Percentiles rank a stretch among this genome's conserved stretches.
These are phyloP conservation scores for Athelia sp. DNA, from an alignment of 1,284 basidiomycete species.

Conservation along the genomic window DNA sequence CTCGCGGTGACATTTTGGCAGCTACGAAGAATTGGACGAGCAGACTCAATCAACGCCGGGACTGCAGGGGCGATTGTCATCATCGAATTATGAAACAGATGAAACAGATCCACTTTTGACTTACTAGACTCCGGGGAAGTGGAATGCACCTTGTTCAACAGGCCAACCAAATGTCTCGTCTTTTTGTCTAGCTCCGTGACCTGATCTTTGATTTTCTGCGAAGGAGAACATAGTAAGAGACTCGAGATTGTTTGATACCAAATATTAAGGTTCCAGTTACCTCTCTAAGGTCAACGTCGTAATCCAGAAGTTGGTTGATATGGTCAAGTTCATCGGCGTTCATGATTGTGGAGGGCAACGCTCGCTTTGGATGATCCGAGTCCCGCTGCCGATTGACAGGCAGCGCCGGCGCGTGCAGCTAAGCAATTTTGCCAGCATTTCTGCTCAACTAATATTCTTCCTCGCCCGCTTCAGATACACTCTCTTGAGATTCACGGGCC, in stretches of 20 bases:
- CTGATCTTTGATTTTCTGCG: constrained; percentile 74
- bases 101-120: too few species aligned
- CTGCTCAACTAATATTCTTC: not conserved
- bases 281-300: constrained; percentile 47
- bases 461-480: not conserved
- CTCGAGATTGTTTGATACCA: too few species aligned
- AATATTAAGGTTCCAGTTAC: constrained; percentile 30
- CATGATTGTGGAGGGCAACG: constrained; percentile 34
- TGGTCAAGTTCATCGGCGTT: constrained; percentile 48
- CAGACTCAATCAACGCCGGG: constrained; percentile 49
- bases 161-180: constrained; percentile 56
- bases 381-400: not conserved
- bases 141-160: constrained; percentile 73
- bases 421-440: not conserved
- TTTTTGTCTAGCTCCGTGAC: constrained; percentile 71
- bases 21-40: constrained; percentile 48
- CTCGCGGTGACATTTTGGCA: constrained; percentile 48
- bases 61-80: constrained; percentile 41
- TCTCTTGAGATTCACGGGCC: not conserved
- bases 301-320: constrained; percentile 48
- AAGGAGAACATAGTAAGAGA: constrained; percentile 4
- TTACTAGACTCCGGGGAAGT: constrained; percentile 58
- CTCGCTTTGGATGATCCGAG: not conserved
- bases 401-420: constrained; percentile 1
- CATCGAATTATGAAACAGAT: constrained; percentile 5